Evolutionary conservation across 495 filamentous ascomycete genomes (phyloP).

Genomic region (Polyplosphaeria fusca): DNA sequence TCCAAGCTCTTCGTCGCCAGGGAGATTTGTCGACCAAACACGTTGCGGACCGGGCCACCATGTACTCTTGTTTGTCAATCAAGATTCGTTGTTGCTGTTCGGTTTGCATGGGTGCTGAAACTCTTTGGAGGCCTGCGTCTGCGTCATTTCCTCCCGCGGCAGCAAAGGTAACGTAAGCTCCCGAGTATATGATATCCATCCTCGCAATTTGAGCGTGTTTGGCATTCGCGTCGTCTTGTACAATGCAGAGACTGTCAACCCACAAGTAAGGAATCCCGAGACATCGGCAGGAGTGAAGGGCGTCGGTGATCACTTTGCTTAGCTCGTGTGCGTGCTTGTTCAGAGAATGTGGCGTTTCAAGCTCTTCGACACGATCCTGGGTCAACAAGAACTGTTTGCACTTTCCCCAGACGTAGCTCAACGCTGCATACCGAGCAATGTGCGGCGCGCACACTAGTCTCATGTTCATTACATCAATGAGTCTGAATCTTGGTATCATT

Average conservation of each 20-base stretch:
- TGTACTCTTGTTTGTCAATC: background rate
- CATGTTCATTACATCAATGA: background rate
- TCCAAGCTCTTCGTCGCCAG: background rate
- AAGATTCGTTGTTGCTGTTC: background rate
- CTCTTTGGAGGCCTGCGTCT: background rate
- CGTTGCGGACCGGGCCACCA: background rate
- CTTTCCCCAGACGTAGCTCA: background rate
- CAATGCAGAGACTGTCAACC: background rate
- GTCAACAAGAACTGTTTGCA: background rate
- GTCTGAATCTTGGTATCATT: background rate
- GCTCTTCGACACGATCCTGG: background rate
- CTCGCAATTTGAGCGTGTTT: background rate
- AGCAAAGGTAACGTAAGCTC: background rate
- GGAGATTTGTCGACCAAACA: background rate
- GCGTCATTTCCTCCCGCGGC: background rate
- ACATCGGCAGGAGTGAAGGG: background rate
- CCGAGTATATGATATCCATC: background rate
- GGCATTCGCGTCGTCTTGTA: background rate
- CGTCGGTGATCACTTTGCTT: background rate
- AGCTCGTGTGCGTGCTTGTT: background rate
- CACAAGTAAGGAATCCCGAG: background rate
- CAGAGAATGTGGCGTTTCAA: background rate
- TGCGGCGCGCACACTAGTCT: background rate
- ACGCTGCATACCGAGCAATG: background rate
- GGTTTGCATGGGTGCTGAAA: background rate